phyloP scores from a whole-genome alignment of 2,329 filamentous ascomycete genomes.

The Pseudofabraea citricarpa region DNA sequence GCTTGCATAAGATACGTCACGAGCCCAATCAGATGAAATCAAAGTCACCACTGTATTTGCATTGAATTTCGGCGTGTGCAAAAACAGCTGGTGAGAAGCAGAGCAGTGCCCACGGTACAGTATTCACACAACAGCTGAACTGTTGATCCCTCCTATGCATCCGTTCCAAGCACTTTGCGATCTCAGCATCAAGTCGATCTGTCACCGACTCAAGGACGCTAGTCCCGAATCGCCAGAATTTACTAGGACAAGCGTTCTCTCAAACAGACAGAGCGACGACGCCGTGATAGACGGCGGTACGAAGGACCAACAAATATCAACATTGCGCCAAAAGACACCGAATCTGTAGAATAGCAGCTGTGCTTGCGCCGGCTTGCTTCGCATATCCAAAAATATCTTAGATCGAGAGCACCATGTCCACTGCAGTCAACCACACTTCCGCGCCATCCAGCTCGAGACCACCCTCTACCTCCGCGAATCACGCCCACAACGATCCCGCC shows the following conservation, averaged over 20 bases:
- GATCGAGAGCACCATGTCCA: conserved; percentile 24
- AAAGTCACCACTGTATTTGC: background rate
- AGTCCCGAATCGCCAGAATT: no score
- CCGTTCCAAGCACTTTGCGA: no score
- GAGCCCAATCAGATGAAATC: conserved; percentile 3
- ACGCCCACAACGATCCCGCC: conserved; percentile 21
- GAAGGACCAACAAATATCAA: no score
- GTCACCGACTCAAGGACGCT: background rate
- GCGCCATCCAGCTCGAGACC: conserved; percentile 24
- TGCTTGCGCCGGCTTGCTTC: conserved; percentile 18
- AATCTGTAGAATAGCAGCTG: conserved; percentile 10
- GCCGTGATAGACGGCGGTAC: conserved; percentile 4
- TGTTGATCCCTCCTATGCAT: no score
- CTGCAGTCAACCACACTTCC: conserved; percentile 31
- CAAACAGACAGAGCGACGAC: conserved; percentile 4
- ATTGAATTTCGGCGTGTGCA: background rate
- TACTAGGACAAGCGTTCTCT: no score
- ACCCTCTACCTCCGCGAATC: conserved; percentile 22
- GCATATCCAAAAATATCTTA: background rate
- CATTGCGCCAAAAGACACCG: conserved; percentile 8
- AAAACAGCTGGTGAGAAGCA: no score
- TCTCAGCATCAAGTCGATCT: no score
- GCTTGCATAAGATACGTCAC: conserved; percentile 5
- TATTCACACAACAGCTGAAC: no score
- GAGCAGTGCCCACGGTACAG: no score